A percentile compares a stretch with the other conserved stretches of the same genome.
phyloP scores from a whole-genome alignment of 495 filamentous ascomycete genomes.

The Daldinia vernicosa region DNA sequence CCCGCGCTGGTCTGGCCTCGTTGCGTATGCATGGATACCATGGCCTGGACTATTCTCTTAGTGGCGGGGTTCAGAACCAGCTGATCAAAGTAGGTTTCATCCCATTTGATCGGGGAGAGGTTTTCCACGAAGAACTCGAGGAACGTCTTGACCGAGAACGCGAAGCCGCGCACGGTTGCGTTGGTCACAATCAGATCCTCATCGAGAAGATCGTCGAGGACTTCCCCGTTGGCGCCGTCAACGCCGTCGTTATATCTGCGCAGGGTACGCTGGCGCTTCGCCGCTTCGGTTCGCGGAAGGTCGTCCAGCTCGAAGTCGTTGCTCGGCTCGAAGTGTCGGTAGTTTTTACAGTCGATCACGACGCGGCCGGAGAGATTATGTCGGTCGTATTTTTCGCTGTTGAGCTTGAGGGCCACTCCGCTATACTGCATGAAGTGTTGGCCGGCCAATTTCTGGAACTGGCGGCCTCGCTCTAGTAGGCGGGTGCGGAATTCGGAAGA shows the following conservation, averaged over 20 bases:
- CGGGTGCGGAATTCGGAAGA: constrained; percentile 30
- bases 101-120: constrained; percentile 43
- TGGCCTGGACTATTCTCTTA: constrained; percentile 63
- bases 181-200: constrained; percentile 46
- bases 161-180: constrained; percentile 49
- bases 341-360: constrained; percentile 51
- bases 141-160: constrained; percentile 46
- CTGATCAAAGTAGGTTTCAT: constrained; percentile 57
- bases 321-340: constrained; percentile 40
- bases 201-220: constrained; percentile 40
- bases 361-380: constrained; percentile 25
- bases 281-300: constrained; percentile 28
- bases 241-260: constrained; percentile 13
- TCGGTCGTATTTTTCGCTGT: not conserved
- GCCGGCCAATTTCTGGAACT: constrained; percentile 37
- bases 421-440: constrained; percentile 25
- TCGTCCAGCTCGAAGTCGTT: constrained; percentile 43
- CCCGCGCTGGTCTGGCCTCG: constrained; percentile 41
- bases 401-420: constrained; percentile 22
- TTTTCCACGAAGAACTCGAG: constrained; percentile 49
- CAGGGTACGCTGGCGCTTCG: constrained; percentile 23
- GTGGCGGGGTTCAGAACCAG: constrained; percentile 61
- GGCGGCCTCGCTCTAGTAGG: constrained; percentile 45
- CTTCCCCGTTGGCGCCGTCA: not conserved
- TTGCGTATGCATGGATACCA: constrained; percentile 51